A percentile compares a stretch with the other conserved stretches of the same genome.
phyloP scores from a whole-genome alignment of 371 early-diverging fungal species.

The Phascolomyces articulosus region DNA sequence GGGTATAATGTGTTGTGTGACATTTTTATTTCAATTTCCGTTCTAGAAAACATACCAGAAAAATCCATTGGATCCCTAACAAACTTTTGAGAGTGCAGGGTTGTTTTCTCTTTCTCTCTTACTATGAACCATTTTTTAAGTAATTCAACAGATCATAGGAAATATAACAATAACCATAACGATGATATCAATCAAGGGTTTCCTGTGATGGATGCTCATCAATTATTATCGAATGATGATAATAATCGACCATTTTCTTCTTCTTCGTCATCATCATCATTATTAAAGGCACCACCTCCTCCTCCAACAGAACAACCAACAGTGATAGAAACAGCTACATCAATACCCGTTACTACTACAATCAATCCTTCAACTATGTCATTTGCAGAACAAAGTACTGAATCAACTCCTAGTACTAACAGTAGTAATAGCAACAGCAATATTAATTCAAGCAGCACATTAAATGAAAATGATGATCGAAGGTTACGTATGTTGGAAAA shows the following conservation, averaged over 20 bases:
- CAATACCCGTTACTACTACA: too few relatives aligned
- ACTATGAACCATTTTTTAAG: constrained; percentile 1
- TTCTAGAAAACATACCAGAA: too few relatives aligned
- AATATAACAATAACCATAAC: background rate
- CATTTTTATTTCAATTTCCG: too few relatives aligned
- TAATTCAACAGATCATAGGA: background rate
- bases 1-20: too few relatives aligned
- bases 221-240: background rate
- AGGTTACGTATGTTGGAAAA: constrained; percentile 1
- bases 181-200: background rate
- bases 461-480: background rate
- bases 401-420: too few relatives aligned
- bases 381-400: too few relatives aligned
- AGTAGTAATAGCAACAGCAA: background rate
- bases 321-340: too few relatives aligned
- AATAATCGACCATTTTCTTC: background rate
- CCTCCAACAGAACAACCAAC: too few relatives aligned
- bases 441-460: background rate
- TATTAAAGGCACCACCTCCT: too few relatives aligned
- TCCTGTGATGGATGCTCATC: background rate
- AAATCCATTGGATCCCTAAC: background rate
- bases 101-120: background rate
- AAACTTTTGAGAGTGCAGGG: background rate
- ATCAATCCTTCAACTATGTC: too few relatives aligned
- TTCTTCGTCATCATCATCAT: background rate